These are phyloP conservation scores for Grammothele lineata DNA, from an alignment of 768 basidiomycete species.

Conservation along the genomic window DNA sequence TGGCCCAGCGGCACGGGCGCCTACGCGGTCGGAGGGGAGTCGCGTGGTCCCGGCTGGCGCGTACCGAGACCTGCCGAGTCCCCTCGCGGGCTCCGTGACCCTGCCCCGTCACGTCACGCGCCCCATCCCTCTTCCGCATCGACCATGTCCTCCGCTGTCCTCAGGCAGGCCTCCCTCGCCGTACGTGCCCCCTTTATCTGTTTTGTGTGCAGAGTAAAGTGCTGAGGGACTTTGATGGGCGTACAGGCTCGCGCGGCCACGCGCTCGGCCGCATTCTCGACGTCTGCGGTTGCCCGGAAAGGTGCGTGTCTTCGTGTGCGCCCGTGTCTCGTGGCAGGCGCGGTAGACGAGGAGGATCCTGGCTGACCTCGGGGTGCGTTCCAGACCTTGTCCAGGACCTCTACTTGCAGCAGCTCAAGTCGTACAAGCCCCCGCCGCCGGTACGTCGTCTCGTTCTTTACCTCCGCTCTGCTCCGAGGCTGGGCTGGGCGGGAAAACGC, in stretches of 20 bases:
- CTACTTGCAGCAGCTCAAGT: slow-evolving; percentile 85
- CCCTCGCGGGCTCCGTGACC: slow-evolving; percentile 18
- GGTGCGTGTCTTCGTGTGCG: slow-evolving; percentile 42
- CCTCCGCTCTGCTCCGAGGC: neutral
- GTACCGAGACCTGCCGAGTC: slow-evolving; percentile 23
- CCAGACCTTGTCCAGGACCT: slow-evolving; percentile 90
- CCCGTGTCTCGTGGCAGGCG: slow-evolving; percentile 21
- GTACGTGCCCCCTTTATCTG: slow-evolving; percentile 31
- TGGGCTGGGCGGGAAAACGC: too few species aligned
- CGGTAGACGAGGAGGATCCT: slow-evolving; percentile 16
- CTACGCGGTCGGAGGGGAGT: too few species aligned
- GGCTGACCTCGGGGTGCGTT: too few species aligned
- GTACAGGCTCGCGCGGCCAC: slow-evolving; percentile 49
- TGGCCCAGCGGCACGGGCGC: neutral
- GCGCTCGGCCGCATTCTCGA: slow-evolving; percentile 54
- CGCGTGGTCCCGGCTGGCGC: slow-evolving; percentile 6
- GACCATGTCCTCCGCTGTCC: slow-evolving; percentile 61
- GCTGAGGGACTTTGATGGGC: neutral
- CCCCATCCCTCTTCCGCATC: slow-evolving; percentile 36
- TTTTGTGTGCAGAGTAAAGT: neutral
- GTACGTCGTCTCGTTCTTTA: slow-evolving; percentile 43
- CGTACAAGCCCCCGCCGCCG: slow-evolving; percentile 72
- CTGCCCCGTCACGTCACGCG: slow-evolving; percentile 35
- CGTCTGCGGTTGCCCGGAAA: slow-evolving; percentile 56
- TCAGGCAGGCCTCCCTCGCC: slow-evolving; percentile 52